These are phyloP conservation scores for Taphrina betulina DNA, from an alignment of 1,139 yeast genomes.

Conservation along the genomic window DNA sequence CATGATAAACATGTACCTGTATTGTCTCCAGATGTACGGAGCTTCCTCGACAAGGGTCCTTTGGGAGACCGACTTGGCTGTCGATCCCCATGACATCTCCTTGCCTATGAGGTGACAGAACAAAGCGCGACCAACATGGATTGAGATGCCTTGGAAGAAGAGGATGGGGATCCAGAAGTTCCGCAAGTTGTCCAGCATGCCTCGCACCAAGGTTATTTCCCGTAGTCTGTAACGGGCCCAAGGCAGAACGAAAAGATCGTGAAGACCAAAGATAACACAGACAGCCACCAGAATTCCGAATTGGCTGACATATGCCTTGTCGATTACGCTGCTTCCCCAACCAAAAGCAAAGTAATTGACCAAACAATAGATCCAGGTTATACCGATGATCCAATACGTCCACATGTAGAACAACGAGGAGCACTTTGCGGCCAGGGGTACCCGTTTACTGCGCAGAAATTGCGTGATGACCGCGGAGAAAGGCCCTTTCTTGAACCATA, in stretches of 20 bases:
- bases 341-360: conserved; percentile 36
- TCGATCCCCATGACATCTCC: conserved; percentile 38
- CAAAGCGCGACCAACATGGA: conserved; percentile 35
- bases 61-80: conserved; percentile 36
- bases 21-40: conserved; percentile 35
- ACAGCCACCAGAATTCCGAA: conserved; percentile 35
- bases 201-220: conserved; percentile 28
- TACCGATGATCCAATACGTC: conserved; percentile 36
- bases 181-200: conserved; percentile 25
- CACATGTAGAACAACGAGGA: conserved; percentile 37
- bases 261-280: conserved; percentile 35
- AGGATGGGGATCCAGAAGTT: conserved; percentile 34
- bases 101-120: conserved; percentile 35
- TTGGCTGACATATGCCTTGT: conserved; percentile 35
- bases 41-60: conserved; percentile 36
- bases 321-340: conserved; percentile 33
- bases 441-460: conserved; percentile 31
- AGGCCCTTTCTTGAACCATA: conserved; percentile 34
- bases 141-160: conserved; percentile 36
- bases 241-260: conserved; percentile 36
- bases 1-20: conserved; percentile 8
- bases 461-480: conserved; percentile 35
- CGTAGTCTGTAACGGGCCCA: conserved; percentile 34
- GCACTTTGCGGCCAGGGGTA: conserved; percentile 35
- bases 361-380: conserved; percentile 32